Base-by-base conservation (phyloP, 192 early-diverging fungal species). In the Podila clonocystis region DNA sequence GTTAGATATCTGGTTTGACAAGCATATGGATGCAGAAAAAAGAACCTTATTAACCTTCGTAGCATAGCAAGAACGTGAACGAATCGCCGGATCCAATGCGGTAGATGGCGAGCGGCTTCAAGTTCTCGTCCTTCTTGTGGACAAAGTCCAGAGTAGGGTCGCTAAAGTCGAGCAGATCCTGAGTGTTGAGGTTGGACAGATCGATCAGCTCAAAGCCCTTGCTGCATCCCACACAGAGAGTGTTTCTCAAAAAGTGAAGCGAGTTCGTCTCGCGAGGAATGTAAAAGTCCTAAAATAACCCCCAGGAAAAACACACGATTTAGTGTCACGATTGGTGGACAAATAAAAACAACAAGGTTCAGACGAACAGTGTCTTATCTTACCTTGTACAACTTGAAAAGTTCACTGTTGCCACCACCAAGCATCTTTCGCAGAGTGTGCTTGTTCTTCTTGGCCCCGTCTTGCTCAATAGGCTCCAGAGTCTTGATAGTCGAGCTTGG, bases 171-270 rank as follows among this genome's bases (percentile, higher is more conserved):
- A 98, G 79, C 33, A 98, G 84, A 65, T 89, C 93, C 87, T 96
- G 95, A 4, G 96, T 96, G 50, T 93, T 90, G 31, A 95, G 84
- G 6, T 94, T 91, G 24, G 90, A 88, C 64, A 97, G 75, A 77
- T 98, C 93, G 8, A 99, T 94, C 68, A 99, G 88, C 79, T 99
- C 96, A 75, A 99, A 97, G 6, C 97, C 97, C 70, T 95, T 94
- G 28, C 87, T 86, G 79, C 95, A 96, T 22, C 96, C 97, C 7
- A 99, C 93, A 83, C 93, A 96, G 26, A 99, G 85, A 38, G 91
- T 93, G 28, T 92, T 94, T 30, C 91, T 91, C 72, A 97, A 85
- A 64, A 94, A 95, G 73, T 97, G 93, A 66, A 99, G 86, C 15
- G 94, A 94, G 30, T 87, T 92, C 26, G 94, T 89, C 88, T 98